Evolutionary conservation across 306 rosid genomes (phyloP).

Genomic region (Mucuna pruriens): DNA sequence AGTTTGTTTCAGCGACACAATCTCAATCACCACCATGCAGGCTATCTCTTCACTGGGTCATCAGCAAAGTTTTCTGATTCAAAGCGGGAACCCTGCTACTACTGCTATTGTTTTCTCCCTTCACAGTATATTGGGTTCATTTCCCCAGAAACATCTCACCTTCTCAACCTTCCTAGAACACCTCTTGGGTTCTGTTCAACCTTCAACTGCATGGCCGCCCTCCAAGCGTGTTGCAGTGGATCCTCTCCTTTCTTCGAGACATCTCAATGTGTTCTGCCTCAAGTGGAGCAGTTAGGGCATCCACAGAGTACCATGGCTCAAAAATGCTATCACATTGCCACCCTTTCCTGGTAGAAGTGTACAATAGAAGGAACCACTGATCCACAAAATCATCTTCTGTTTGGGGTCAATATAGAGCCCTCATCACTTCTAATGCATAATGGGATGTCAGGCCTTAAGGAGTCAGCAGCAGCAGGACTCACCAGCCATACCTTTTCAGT

Average conservation of each 20-base stretch:
- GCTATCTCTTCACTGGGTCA: slow-evolving; percentile 70
- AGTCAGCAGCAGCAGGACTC: slow-evolving; percentile 60
- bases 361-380: slow-evolving; percentile 72
- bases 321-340: slow-evolving; percentile 67
- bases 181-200: slow-evolving; percentile 54
- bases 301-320: slow-evolving; percentile 61
- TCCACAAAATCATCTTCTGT: slow-evolving; percentile 85
- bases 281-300: slow-evolving; percentile 72
- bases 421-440: slow-evolving; percentile 79
- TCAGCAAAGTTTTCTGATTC: slow-evolving; percentile 74
- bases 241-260: slow-evolving; percentile 73
- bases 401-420: slow-evolving; percentile 90
- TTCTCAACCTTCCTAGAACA: slow-evolving; percentile 64
- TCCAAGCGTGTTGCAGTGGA: slow-evolving; percentile 87
- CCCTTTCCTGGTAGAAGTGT: slow-evolving; percentile 98
- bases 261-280: slow-evolving; percentile 74
- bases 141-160: slow-evolving; percentile 74
- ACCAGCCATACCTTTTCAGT: slow-evolving; percentile 60
- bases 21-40: slow-evolving; percentile 66
- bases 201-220: slow-evolving; percentile 78
- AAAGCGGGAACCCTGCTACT: slow-evolving; percentile 65
- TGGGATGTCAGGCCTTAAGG: slow-evolving; percentile 75
- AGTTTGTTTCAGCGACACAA: slow-evolving; percentile 69
- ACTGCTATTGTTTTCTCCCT: slow-evolving; percentile 70
- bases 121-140: slow-evolving; percentile 77